phyloP scores from a whole-genome alignment of 1,284 basidiomycete genomes.

The Cutaneotrichosporon arboriforme region DNA sequence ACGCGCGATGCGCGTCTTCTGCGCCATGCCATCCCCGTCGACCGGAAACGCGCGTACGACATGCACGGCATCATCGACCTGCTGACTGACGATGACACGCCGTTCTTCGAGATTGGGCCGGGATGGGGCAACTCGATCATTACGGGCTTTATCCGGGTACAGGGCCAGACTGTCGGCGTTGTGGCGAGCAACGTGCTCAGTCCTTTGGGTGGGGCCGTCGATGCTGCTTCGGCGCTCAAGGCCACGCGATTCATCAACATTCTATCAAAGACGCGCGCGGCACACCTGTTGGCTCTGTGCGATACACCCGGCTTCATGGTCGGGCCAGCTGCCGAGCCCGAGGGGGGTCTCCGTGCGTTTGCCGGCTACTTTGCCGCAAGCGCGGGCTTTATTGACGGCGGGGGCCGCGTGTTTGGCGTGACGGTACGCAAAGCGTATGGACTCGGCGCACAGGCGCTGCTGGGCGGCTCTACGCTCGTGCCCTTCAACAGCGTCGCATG shows the following conservation, averaged over 20 bases:
- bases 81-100: slow-evolving; percentile 17
- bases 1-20: slow-evolving; percentile 13
- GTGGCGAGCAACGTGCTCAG: slow-evolving; percentile 15
- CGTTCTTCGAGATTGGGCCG: slow-evolving; percentile 17
- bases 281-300: slow-evolving; percentile 15
- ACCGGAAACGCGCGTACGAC: slow-evolving; percentile 20
- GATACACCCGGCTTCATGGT: slow-evolving; percentile 24
- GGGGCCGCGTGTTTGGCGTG: slow-evolving; percentile 17
- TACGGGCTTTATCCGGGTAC: slow-evolving; percentile 18
- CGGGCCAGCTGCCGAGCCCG: slow-evolving; percentile 14
- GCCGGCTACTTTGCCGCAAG: slow-evolving; percentile 16
- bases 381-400: slow-evolving; percentile 13
- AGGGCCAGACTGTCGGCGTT: slow-evolving; percentile 16
- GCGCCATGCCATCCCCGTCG: slow-evolving; percentile 15
- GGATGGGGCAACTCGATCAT: slow-evolving; percentile 18
- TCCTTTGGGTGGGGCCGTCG: slow-evolving; percentile 16
- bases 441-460: slow-evolving; percentile 19
- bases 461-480: slow-evolving; percentile 15
- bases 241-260: slow-evolving; percentile 18
- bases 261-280: slow-evolving; percentile 13
- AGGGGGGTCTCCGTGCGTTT: slow-evolving; percentile 17
- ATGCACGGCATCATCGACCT: slow-evolving; percentile 16
- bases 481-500: slow-evolving; percentile 15
- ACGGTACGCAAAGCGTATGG: slow-evolving; percentile 20
- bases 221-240: slow-evolving; percentile 13